phyloP scores from a whole-genome alignment of 768 basidiomycete species.

The Russula sp. region DNA sequence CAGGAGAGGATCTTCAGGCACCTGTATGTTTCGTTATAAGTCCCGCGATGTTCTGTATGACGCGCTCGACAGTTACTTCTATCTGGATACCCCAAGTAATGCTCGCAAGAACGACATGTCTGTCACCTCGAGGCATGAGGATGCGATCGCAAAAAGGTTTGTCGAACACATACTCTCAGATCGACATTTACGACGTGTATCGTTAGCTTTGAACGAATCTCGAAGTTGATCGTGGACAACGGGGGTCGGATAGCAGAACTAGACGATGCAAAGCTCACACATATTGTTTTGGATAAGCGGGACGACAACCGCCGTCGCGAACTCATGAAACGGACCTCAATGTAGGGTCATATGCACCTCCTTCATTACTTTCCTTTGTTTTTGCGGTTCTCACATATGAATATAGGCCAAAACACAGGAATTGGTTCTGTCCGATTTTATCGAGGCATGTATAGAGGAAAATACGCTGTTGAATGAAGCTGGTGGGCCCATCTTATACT shows the following conservation, averaged over 20 bases:
- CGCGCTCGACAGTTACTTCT: conserved; percentile 62
- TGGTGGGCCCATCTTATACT: conserved; percentile 45
- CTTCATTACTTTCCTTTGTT: background rate
- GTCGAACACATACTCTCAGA: conserved; percentile 27
- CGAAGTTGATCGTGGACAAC: conserved; percentile 54
- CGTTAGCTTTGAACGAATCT: conserved; percentile 54
- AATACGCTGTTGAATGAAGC: conserved; percentile 81
- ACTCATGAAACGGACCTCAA: conserved; percentile 66
- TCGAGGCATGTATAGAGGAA: conserved; percentile 79
- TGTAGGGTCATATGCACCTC: conserved; percentile 45
- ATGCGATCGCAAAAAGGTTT: conserved; percentile 54
- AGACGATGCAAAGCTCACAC: conserved; percentile 76
- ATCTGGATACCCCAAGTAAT: conserved; percentile 79
- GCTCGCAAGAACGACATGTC: conserved; percentile 62
- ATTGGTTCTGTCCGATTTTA: conserved; percentile 76
- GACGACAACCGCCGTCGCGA: conserved; percentile 71
- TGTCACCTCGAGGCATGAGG: conserved; percentile 52
- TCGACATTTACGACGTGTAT: background rate
- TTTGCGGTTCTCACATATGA: background rate
- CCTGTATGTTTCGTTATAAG: conserved; percentile 48
- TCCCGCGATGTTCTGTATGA: conserved; percentile 9
- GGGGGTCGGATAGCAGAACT: conserved; percentile 73
- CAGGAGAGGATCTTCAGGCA: conserved; percentile 76
- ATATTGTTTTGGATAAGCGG: conserved; percentile 80
- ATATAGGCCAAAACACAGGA: conserved; percentile 68